A percentile compares a stretch with the other conserved stretches of the same genome.
Evolutionary conservation across 768 basidiomycete species (phyloP).

Genomic region (Termitomyces sp.): DNA sequence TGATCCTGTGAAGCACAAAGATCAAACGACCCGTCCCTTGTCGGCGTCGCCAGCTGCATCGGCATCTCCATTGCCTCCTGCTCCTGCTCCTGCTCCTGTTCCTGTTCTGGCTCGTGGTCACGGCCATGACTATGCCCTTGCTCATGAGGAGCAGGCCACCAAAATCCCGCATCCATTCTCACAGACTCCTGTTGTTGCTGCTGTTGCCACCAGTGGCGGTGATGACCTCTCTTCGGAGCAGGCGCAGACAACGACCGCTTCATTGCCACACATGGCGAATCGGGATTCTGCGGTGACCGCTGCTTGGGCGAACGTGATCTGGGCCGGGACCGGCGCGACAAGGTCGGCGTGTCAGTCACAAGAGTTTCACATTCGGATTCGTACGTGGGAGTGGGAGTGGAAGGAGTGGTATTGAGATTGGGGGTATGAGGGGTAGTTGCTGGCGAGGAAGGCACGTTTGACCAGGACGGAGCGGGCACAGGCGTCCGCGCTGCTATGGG

Average conservation of each 20-base stretch:
- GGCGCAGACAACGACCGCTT: background rate
- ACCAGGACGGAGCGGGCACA: background rate
- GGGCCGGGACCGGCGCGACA: background rate
- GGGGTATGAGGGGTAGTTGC: background rate
- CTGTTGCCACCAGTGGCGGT: background rate
- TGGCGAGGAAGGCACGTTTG: background rate
- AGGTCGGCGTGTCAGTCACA: background rate
- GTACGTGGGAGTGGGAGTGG: background rate
- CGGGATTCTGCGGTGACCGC: background rate
- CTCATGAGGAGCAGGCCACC: background rate
- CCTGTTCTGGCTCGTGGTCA: background rate
- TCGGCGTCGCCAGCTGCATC: slow-evolving; percentile 1
- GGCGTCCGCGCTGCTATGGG: background rate
- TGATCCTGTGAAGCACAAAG: background rate
- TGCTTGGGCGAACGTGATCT: background rate
- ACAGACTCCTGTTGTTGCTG: background rate
- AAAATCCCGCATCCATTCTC: background rate
- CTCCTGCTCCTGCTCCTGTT: background rate
- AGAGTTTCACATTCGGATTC: background rate
- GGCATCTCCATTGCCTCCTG: background rate
- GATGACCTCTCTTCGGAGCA: background rate
- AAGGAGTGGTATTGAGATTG: background rate
- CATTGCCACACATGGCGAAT: background rate
- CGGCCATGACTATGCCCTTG: background rate
- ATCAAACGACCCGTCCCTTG: slow-evolving; percentile 12